A percentile compares a stretch with the other conserved stretches of the same genome.
phyloP scores from a whole-genome alignment of 345 rosid species.

The Eucalyptus sp. region DNA sequence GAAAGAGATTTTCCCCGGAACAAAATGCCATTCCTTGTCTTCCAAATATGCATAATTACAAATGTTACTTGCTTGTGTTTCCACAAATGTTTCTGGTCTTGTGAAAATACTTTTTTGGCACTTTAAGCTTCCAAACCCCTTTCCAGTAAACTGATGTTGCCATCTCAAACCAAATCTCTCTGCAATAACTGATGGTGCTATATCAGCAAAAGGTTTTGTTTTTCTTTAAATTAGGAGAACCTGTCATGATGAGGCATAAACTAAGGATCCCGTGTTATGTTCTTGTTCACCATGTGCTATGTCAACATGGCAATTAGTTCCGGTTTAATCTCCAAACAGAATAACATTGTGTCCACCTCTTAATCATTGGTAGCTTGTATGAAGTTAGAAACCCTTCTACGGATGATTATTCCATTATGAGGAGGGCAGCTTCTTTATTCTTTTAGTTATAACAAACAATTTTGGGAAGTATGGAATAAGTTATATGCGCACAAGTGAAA shows the following conservation, averaged over 20 bases:
- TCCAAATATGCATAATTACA: background rate
- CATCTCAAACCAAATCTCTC: background rate
- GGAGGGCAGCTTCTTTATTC: background rate
- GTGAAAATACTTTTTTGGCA: background rate
- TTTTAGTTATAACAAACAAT: background rate
- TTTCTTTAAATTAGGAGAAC: background rate
- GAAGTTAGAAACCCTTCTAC: background rate
- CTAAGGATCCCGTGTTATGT: background rate
- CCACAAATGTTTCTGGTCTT: background rate
- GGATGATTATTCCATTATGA: background rate
- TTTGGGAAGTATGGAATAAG: background rate
- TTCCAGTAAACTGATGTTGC: background rate
- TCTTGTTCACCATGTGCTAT: background rate
- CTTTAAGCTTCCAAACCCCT: background rate
- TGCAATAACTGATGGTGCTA: background rate
- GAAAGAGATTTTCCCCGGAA: too few relatives aligned
- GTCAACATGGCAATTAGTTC: background rate
- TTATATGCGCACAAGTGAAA: background rate
- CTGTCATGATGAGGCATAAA: background rate
- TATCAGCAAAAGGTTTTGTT: background rate
- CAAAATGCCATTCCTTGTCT: too few relatives aligned
- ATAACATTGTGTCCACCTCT: background rate
- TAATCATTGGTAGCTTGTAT: background rate
- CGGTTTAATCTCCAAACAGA: background rate
- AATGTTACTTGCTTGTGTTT: background rate